phyloP scores from a whole-genome alignment of 257 asterid genomes.

The Anisodus acutangulus region DNA sequence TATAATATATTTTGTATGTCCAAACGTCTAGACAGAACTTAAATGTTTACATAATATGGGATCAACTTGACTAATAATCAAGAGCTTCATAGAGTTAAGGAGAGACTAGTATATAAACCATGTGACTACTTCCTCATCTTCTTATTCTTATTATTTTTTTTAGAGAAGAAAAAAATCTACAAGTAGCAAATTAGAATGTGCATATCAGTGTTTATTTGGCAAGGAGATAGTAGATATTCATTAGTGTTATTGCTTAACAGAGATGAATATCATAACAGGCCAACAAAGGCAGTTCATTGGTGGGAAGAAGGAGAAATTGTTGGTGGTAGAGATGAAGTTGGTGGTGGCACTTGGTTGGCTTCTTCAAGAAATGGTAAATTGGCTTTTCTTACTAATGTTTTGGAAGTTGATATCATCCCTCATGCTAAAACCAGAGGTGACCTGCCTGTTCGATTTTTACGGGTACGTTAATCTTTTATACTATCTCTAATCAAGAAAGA shows the following conservation, averaged over 20 bases:
- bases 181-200: conserved; percentile 45
- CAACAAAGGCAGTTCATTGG: conserved; percentile 72
- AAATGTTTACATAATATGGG: too few species aligned
- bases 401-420: conserved; percentile 54
- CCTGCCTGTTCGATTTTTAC: conserved; percentile 59
- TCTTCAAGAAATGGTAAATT: conserved; percentile 62
- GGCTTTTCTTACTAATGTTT: conserved; percentile 72
- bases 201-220: conserved; percentile 74
- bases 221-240: conserved; percentile 63
- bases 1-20: too few species aligned
- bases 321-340: conserved; percentile 74
- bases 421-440: conserved; percentile 74
- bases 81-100: background rate
- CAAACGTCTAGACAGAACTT: too few species aligned
- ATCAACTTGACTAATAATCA: background rate
- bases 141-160: background rate
- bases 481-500: too few species aligned
- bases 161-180: background rate
- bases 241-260: conserved; percentile 72
- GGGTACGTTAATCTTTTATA: conserved; percentile 35
- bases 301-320: conserved; percentile 69
- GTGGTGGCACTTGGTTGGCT: conserved; percentile 82
- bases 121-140: background rate
- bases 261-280: conserved; percentile 82
- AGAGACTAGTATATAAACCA: background rate